Percentiles rank a stretch among this genome's conserved stretches.
Evolutionary conservation across 2,329 filamentous ascomycete genomes (phyloP).

Genomic region (Sarocladiaceae sp.): DNA sequence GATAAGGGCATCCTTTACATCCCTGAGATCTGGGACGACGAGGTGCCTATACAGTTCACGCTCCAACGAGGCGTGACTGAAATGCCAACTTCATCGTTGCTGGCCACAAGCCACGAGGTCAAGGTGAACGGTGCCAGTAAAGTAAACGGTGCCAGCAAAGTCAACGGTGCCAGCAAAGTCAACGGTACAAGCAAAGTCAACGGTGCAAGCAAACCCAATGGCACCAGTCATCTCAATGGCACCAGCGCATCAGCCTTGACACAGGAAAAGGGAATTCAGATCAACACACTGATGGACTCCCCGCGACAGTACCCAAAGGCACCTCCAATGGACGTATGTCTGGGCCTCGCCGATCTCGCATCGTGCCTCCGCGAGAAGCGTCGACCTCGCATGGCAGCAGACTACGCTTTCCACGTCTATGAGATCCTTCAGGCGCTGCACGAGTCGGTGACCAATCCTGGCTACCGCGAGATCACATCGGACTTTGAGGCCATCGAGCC

Average conservation of each 20-base stretch:
- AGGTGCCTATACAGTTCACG: constrained; percentile 1
- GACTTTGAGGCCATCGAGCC: background rate
- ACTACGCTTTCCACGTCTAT: background rate
- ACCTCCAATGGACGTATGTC: background rate
- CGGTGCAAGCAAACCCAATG: background rate
- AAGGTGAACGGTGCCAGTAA: background rate
- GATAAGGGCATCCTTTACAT: background rate
- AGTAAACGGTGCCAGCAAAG: background rate
- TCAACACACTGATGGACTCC: background rate
- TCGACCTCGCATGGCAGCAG: background rate
- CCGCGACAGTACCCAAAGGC: background rate
- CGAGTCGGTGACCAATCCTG: background rate
- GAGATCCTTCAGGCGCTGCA: background rate
- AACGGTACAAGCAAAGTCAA: background rate
- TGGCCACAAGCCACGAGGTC: background rate
- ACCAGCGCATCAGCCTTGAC: background rate
- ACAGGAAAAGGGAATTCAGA: background rate
- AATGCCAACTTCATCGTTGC: background rate
- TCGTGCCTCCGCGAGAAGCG: background rate
- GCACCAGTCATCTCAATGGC: background rate
- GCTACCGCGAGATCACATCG: background rate
- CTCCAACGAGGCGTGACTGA: background rate
- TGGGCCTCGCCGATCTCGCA: background rate
- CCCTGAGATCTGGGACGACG: constrained; percentile 3
- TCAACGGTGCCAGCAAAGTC: background rate